Evolutionary conservation across 768 basidiomycete species (phyloP).

Genomic region (Phallus indusiatus): DNA sequence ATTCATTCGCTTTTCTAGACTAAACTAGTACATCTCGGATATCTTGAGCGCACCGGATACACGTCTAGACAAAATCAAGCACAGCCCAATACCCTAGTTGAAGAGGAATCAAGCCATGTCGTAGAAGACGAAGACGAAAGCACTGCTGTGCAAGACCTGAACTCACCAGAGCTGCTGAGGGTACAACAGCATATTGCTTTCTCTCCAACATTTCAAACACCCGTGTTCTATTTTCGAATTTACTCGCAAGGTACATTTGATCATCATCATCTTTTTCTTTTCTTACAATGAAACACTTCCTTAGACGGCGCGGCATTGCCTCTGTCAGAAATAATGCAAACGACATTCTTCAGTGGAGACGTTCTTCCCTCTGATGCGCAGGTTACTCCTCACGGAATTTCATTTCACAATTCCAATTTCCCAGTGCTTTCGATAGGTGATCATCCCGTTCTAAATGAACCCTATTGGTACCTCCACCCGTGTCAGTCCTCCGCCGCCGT

Average conservation of each 20-base stretch:
- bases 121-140: conserved; percentile 25
- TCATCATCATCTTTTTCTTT: conserved; percentile 7
- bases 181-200: conserved; percentile 61
- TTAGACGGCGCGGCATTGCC: conserved; percentile 58
- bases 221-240: conserved; percentile 74
- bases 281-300: conserved; percentile 12
- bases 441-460: conserved; percentile 65
- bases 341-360: conserved; percentile 48
- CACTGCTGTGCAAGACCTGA: conserved; percentile 23
- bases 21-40: conserved; percentile 34
- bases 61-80: conserved; percentile 16
- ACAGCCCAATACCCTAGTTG: not conserved
- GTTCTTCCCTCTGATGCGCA: conserved; percentile 32
- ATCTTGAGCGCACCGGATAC: conserved; percentile 32
- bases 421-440: conserved; percentile 82
- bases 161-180: conserved; percentile 17
- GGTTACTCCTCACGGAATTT: conserved; percentile 45
- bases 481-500: conserved; percentile 66
- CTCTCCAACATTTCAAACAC: conserved; percentile 73
- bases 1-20: conserved; percentile 19
- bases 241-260: conserved; percentile 54
- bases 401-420: conserved; percentile 42
- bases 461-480: conserved; percentile 84
- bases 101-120: conserved; percentile 8
- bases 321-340: conserved; percentile 44